A percentile compares a stretch with the other conserved stretches of the same genome.
Evolutionary conservation across 2,329 filamentous ascomycete genomes (phyloP).

Genomic region (Ophiosphaerella herpotricha): DNA sequence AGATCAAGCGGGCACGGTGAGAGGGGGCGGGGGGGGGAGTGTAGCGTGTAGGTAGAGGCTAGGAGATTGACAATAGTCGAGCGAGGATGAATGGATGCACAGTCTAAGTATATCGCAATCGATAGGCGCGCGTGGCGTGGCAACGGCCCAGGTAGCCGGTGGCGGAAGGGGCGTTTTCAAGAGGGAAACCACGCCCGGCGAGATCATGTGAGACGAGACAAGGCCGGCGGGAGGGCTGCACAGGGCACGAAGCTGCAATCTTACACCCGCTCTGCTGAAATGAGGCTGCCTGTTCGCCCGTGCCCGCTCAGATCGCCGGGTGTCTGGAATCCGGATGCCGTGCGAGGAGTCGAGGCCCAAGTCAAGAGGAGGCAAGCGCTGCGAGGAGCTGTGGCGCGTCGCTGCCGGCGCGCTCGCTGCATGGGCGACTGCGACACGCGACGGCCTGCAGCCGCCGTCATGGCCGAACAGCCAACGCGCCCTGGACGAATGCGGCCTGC

Average conservation of each 20-base stretch:
- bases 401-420: no score
- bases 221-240: no score
- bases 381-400: no score
- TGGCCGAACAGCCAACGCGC: no score
- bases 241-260: conserved; percentile 1
- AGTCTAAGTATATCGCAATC: background rate
- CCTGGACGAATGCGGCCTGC: no score
- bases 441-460: no score
- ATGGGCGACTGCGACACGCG: no score
- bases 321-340: background rate
- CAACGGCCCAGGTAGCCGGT: conserved; percentile 4
- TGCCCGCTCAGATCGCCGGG: conserved; percentile 4
- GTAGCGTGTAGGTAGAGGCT: background rate
- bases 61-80: no score
- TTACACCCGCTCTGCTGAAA: conserved; percentile 1
- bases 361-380: no score
- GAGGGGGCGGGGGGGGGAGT: background rate
- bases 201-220: no score
- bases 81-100: no score
- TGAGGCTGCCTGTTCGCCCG: conserved; percentile 2
- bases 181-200: conserved; percentile 5
- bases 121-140: conserved; percentile 13
- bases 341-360: background rate
- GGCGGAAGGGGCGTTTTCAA: background rate
- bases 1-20: conserved; percentile 48